A percentile compares a stretch with the other conserved stretches of the same genome.
These are phyloP conservation scores for Eutrema yunnanense DNA, from an alignment of 345 rosid species.

Conservation along the genomic window DNA sequence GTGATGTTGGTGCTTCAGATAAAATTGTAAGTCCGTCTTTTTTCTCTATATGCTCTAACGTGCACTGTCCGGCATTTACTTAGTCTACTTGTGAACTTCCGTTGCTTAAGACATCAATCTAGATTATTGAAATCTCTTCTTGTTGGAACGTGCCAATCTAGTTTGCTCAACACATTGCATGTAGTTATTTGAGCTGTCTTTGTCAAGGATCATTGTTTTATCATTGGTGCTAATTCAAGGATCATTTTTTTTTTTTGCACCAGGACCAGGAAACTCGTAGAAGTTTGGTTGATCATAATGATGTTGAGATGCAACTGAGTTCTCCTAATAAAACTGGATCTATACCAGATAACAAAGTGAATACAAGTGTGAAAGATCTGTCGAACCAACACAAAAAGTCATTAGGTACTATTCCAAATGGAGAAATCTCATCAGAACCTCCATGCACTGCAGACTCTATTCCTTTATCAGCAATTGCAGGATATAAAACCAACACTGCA, in stretches of 20 bases:
- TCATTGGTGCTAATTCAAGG: not conserved
- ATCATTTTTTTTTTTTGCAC: slow-evolving; percentile 14
- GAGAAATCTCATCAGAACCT: slow-evolving; percentile 29
- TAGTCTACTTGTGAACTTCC: not conserved
- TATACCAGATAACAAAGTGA: slow-evolving; percentile 36
- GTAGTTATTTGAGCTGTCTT: slow-evolving; percentile 12
- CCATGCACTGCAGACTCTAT: slow-evolving; percentile 34
- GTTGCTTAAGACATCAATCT: slow-evolving; percentile 1
- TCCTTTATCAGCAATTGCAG: slow-evolving; percentile 19
- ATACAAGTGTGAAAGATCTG: slow-evolving; percentile 33
- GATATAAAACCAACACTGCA: slow-evolving; percentile 29
- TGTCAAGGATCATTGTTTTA: not conserved
- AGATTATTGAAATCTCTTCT: slow-evolving; percentile 3
- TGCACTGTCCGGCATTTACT: not conserved
- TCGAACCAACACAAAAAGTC: slow-evolving; percentile 36
- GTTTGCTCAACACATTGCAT: not conserved
- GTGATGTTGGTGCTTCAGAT: slow-evolving; percentile 24
- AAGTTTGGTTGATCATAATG: slow-evolving; percentile 42
- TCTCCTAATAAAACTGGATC: slow-evolving; percentile 44
- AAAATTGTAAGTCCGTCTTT: slow-evolving; percentile 39
- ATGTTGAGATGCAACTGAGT: slow-evolving; percentile 28
- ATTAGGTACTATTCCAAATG: slow-evolving; percentile 31
- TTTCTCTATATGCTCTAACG: not conserved
- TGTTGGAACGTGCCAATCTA: slow-evolving; percentile 2
- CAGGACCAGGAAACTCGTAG: slow-evolving; percentile 51